phyloP scores from a whole-genome alignment of 2,329 filamentous ascomycete genomes.

The Clonostachys chloroleuca region DNA sequence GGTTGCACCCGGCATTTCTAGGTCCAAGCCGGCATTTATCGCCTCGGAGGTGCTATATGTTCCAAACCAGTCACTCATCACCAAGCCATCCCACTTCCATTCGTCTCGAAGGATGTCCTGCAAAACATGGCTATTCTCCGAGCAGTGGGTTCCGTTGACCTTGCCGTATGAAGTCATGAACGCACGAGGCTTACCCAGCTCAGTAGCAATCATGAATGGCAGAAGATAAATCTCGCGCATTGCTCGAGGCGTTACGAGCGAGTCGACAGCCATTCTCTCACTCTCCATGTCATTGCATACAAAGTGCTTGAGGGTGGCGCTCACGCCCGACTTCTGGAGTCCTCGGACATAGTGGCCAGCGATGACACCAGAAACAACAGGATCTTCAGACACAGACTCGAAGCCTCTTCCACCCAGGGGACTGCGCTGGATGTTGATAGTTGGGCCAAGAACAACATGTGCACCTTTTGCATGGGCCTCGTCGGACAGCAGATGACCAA shows the following conservation, averaged over 20 bases:
- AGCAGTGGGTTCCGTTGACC: conserved; percentile 38
- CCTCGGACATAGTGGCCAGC: conserved; percentile 69
- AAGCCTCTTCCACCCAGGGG: conserved; percentile 83
- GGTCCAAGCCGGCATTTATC: conserved; percentile 19
- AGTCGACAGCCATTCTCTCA: conserved; percentile 18
- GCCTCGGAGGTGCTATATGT: conserved; percentile 23
- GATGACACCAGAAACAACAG: conserved; percentile 68
- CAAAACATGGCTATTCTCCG: conserved; percentile 30
- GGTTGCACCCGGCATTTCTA: conserved; percentile 30
- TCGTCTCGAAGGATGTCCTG: conserved; percentile 31
- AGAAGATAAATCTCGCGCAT: conserved; percentile 33
- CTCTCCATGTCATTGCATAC: conserved; percentile 34
- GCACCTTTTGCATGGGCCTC: conserved; percentile 56
- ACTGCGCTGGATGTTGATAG: conserved; percentile 79
- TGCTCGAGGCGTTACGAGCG: conserved; percentile 17
- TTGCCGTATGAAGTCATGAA: conserved; percentile 42
- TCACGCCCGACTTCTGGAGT: conserved; percentile 43
- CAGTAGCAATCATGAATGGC: conserved; percentile 37
- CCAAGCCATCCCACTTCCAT: conserved; percentile 37
- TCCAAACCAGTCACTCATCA: conserved; percentile 42
- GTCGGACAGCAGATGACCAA: conserved; percentile 56
- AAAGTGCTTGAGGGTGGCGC: conserved; percentile 40
- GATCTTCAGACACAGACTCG: conserved; percentile 82
- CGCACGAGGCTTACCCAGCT: conserved; percentile 31
- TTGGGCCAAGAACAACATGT: conserved; percentile 51